Evolutionary conservation across 108 stramenopile genomes (phyloP).

Genomic region (Nitzschia putrida): DNA sequence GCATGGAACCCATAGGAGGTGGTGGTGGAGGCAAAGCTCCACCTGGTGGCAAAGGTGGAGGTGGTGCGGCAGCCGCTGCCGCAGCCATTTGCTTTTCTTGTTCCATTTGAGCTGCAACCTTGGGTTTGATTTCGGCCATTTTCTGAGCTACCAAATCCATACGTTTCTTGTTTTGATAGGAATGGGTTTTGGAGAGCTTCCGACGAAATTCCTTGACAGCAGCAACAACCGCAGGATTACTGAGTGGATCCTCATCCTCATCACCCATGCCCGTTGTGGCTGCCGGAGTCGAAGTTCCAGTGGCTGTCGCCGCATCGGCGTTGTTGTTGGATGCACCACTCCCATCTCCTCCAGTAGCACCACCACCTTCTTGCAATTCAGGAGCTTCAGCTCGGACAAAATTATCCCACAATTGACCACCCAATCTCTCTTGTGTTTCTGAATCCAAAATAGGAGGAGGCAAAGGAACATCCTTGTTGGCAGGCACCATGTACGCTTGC

Average conservation of each 20-base stretch:
- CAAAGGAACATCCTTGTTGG: slow-evolving; percentile 43
- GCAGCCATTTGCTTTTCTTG: slow-evolving; percentile 25
- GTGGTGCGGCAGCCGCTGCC: slow-evolving; percentile 24
- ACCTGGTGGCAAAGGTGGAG: slow-evolving; percentile 28
- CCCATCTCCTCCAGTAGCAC: background rate
- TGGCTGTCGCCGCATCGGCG: slow-evolving; percentile 36
- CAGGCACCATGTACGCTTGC: slow-evolving; percentile 49
- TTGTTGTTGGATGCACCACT: background rate
- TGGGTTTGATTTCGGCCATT: slow-evolving; percentile 46
- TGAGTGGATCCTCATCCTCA: slow-evolving; percentile 81
- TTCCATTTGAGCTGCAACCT: slow-evolving; percentile 40
- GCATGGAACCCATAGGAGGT: slow-evolving; percentile 23
- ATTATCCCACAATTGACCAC: slow-evolving; percentile 32
- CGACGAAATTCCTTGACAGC: slow-evolving; percentile 78
- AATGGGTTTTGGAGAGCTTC: slow-evolving; percentile 53
- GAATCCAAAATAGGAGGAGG: slow-evolving; percentile 44
- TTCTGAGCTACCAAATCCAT: slow-evolving; percentile 59
- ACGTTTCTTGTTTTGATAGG: slow-evolving; percentile 52
- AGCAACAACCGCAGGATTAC: slow-evolving; percentile 73
- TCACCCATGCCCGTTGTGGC: slow-evolving; percentile 63
- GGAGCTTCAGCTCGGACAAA: slow-evolving; percentile 27
- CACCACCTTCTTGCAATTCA: background rate
- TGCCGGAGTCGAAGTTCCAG: background rate
- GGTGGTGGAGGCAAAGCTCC: slow-evolving; percentile 30
- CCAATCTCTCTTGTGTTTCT: slow-evolving; percentile 21